These are phyloP conservation scores for Myriosclerotinia scirpicola DNA, from an alignment of 2,329 filamentous ascomycete genomes.

Conservation along the genomic window DNA sequence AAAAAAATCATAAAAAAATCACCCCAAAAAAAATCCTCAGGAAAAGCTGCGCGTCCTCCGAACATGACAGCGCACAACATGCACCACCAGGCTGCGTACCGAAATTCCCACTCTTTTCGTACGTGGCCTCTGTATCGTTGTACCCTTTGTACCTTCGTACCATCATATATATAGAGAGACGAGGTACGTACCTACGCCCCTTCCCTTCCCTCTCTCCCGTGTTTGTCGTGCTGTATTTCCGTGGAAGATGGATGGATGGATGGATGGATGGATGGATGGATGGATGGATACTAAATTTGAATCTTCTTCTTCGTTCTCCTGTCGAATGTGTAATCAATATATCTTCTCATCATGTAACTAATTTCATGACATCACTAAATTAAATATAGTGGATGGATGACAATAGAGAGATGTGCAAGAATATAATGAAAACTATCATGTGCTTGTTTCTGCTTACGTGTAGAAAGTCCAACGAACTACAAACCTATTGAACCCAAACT, in stretches of 20 bases:
- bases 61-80: slow-evolving; percentile 1
- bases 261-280: no score
- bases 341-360: neutral
- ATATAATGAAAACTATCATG: neutral
- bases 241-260: neutral
- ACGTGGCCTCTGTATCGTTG: neutral
- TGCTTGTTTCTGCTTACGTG: no score
- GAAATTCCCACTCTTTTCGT: no score
- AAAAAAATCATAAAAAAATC: neutral
- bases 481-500: neutral
- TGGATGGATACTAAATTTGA: neutral
- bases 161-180: slow-evolving; percentile 18
- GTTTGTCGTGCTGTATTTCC: neutral
- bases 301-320: no score
- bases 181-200: slow-evolving; percentile 17
- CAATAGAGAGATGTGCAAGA: neutral
- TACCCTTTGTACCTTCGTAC: slow-evolving; percentile 2
- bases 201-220: slow-evolving; percentile 2
- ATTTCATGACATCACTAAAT: neutral
- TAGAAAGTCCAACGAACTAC: neutral
- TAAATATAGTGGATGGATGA: no score
- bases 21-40: neutral
- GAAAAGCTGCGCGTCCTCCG: neutral
- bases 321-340: neutral
- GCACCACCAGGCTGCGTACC: neutral